Base-by-base conservation (phyloP, 164 flowering plant genomes). In the Piper longum region DNA sequence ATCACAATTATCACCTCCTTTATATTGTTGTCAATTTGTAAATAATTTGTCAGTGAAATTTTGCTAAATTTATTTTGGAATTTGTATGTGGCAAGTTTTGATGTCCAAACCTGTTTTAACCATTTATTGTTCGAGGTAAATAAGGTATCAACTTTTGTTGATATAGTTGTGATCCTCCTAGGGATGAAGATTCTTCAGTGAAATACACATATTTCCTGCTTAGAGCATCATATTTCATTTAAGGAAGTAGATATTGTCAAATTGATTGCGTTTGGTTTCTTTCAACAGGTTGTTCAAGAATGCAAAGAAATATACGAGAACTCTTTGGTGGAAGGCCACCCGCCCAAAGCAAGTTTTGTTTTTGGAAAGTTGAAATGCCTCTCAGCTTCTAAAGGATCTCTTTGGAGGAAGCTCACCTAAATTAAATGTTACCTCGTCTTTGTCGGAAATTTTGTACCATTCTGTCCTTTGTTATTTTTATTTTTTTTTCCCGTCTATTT, bases 241-340 rank as follows among this genome's bases (percentile, higher is more conserved):
- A 60, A 6, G 42, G 3, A 17, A 39, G 14, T 48, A 48, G 62
- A 55, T 57, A 41, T 48, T 45, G n/a, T 13, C 36, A 40, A 4
- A 39, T 26, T 52, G 17, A 54, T 41, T 6, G 12, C 16, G 66
- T 44, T 16, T 17, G 52, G 69, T 43, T 61, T 51, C 58, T 19
- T 67, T 66, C 66, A 70, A 70, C 86, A 95, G 99, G 97, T 90
- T 66, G 89, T 90, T 44, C 93, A 85, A 70, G 97, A 95, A 73
- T 95, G 99, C 89, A 91, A 81, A 74, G 99, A 88, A 71, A 88
- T 95, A 8, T 91, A 87, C 54, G 95, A 87, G 74, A 80, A 87
- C 62, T 82, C 97, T 5, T 81, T 87, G 39, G 85, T 84, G 66
- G 92, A 78, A 71, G 95, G 92, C 52, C 85, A 83, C 57, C 93